A percentile compares a stretch with the other conserved stretches of the same genome.
Evolutionary conservation across 768 basidiomycete genomes (phyloP).

Genomic region (Tricholoma matsutake): DNA sequence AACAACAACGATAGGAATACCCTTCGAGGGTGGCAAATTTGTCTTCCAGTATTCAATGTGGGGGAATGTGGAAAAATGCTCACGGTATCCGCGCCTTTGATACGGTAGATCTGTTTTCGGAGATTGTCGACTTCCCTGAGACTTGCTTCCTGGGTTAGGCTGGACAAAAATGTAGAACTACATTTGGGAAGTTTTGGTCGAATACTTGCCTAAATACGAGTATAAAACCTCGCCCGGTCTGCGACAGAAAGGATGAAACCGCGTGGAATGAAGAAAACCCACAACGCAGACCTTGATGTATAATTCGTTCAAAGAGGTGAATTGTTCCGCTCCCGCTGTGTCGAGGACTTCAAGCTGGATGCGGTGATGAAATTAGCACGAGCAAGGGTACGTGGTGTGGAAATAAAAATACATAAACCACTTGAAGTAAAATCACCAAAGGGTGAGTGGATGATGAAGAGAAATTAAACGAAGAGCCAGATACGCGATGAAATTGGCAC

Average conservation of each 20-base stretch:
- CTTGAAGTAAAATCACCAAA: constrained; percentile 1
- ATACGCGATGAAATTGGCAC: constrained; percentile 17
- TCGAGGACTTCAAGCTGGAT: constrained; percentile 75
- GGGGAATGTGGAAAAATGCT: constrained; percentile 16
- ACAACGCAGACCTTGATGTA: constrained; percentile 63
- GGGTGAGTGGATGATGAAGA: neutral
- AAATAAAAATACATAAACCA: neutral
- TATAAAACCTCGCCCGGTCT: constrained; percentile 78
- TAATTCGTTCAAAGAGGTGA: constrained; percentile 74
- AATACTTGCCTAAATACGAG: constrained; percentile 68
- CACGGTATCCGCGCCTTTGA: constrained; percentile 70
- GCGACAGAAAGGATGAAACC: constrained; percentile 5
- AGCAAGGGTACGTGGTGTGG: neutral
- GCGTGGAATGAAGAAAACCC: neutral
- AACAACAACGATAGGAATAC: constrained; percentile 79
- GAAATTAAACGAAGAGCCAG: neutral
- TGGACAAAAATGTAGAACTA: constrained; percentile 25
- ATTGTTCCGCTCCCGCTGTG: constrained; percentile 86
- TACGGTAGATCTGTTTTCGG: constrained; percentile 76
- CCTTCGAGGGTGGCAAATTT: constrained; percentile 29
- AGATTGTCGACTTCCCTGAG: constrained; percentile 77
- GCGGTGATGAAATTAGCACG: constrained; percentile 6
- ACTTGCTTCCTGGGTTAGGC: constrained; percentile 79
- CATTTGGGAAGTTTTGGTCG: neutral
- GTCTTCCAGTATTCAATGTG: constrained; percentile 1